These are phyloP conservation scores for Powellomyces hirtus DNA, from an alignment of 192 early-diverging fungal species.

Conservation along the genomic window DNA sequence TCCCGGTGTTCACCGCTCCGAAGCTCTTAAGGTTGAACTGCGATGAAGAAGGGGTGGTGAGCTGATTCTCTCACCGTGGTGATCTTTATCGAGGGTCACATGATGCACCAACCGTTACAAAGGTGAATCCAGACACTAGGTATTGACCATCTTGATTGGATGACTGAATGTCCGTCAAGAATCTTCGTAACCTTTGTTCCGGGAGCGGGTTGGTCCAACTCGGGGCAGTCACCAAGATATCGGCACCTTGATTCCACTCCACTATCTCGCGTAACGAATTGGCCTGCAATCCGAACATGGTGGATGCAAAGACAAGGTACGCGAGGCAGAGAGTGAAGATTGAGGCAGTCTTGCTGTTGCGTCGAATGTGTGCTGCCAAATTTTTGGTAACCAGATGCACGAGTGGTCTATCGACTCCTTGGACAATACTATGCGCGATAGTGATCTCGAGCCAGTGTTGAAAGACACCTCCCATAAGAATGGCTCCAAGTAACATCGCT, in stretches of 20 bases:
- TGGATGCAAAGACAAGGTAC: constrained; percentile 36
- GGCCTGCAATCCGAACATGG: constrained; percentile 31
- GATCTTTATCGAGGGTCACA: not conserved
- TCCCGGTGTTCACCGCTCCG: not conserved
- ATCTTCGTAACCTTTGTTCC: constrained; percentile 12
- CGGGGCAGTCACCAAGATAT: constrained; percentile 17
- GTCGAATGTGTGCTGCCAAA: constrained; percentile 20
- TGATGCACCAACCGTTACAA: constrained; percentile 22
- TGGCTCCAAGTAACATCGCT: constrained; percentile 32
- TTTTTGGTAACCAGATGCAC: constrained; percentile 31
- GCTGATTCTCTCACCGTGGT: not conserved
- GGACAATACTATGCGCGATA: constrained; percentile 16
- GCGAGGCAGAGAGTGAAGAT: constrained; percentile 39
- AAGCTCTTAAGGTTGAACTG: not conserved
- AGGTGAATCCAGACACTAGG: constrained; percentile 22
- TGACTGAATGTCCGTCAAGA: not conserved
- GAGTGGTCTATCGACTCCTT: constrained; percentile 2
- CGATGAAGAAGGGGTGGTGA: not conserved
- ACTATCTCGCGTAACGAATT: constrained; percentile 14
- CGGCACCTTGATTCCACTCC: constrained; percentile 33
- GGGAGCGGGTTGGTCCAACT: constrained; percentile 18
- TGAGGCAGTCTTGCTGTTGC: constrained; percentile 31
- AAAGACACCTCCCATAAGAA: constrained; percentile 26
- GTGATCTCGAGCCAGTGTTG: constrained; percentile 24
- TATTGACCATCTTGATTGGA: not conserved